Base-by-base conservation (phyloP, 2,329 filamentous ascomycete genomes). In the Epichloe scottii region DNA sequence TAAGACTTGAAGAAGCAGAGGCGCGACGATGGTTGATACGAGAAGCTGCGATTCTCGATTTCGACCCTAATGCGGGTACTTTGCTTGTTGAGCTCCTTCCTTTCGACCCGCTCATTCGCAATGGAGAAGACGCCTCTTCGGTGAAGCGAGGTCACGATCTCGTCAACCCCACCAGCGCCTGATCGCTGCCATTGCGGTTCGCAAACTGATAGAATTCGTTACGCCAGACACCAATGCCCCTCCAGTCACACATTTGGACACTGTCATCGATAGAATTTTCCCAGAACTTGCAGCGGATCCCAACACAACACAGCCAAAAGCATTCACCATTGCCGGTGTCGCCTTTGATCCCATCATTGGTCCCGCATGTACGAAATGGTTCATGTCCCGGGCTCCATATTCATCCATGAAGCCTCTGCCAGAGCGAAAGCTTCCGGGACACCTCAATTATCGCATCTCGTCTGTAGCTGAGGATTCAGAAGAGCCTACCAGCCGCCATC, bases 1-100 rank as follows among this genome's bases (percentile, higher is more conserved):
- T 70, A 0, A 58, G 66, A 3, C 57, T 63, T 2, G 69, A 78
- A 47, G 77, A 78, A 37, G 66, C 69, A 2, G 69, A 78, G 51
- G 82, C 81, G 0, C 68, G 78, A 19, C 60, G 71, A 7, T 67
- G 85, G 6, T 70, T 89, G n/a, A 50, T 66, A 15, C 63, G 67
- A 35, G 70, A 72, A 41, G 61, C 66, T 2, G 63, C 79, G 14
- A 66, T 78, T 4, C 68, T 68, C 46, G 68, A 71, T 17, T 72
- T 76, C 21, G 68, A 74, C 50, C 63, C 71, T 3, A 74, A 73
- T 41, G 65, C 66, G 0, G 78, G 78, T 2, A 77, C 73, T 0
- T 57, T 73, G 4, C 60, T 72, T 11, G 65, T 75, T 1, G 67
- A 73, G 35, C 63, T 79, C 76, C 76, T 0, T 55, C 60, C 0